Base-by-base conservation (phyloP, 306 rosid genomes). In the Hippophae gyantsensis region DNA sequence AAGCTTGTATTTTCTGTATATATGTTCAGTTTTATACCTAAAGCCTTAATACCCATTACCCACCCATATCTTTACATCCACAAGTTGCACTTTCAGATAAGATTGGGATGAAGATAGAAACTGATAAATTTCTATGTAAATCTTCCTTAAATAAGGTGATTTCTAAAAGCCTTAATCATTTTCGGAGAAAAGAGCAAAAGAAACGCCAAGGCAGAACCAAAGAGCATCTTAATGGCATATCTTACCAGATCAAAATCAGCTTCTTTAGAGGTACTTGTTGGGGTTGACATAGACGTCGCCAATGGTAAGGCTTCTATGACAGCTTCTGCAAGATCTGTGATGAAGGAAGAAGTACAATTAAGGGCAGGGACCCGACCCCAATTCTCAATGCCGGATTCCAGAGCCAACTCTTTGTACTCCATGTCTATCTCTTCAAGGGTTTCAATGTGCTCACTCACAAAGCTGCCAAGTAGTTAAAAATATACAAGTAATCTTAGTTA, bases 341-440 rank as follows among this genome's bases (percentile, higher is more conserved):
- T 86, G 79, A 93, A 93, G 43, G 99, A 78, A 59, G 95, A 78
- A 45, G 81, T 93, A 64, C 86, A 68, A 49, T 90, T 89, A 14
- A 93, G 97, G 13, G 99, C 97, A 25, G 99, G 99, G 61, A 93
- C 99, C 59, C 99, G 95, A 14, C 81, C 97, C 99, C 99, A 93
- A 68, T 82, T 89, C 82, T 84, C 68, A 61, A 93, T 62, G 48
- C 99, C 99, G 38, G 99, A 93, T 71, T 93, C 95, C 13, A 86
- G 86, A 43, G 99, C 99, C 81, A 93, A 69, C 40, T 89, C 72
- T 75, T 68, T 89, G 73, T 93, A 93, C 76, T 93, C 99, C 94
- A 93, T 84, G 70, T 93, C 99, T 59, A 93, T 93, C 69, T 93
- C 99, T 78, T 93, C 99, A 46, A 93, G 94, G 40, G 99, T 93